Evolutionary conservation across 768 basidiomycete genomes (phyloP).

Genomic region (Mycena epipterygia): DNA sequence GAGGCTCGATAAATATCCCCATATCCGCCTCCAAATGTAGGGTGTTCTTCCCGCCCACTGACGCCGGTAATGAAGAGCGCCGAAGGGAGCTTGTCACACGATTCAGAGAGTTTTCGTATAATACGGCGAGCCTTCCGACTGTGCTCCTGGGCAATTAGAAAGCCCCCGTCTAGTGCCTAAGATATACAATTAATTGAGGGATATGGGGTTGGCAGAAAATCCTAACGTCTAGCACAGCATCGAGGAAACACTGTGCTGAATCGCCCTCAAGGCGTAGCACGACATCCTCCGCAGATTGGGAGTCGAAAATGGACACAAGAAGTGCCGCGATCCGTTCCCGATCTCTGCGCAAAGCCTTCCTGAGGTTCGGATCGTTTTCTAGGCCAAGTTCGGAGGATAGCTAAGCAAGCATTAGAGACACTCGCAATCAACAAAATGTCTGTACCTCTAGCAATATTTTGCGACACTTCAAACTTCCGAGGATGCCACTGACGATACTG

Average conservation of each 20-base stretch:
- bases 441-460: no score
- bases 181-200: neutral
- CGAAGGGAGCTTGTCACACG: constrained; percentile 31
- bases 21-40: constrained; percentile 36
- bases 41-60: constrained; percentile 17
- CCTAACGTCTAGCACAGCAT: constrained; percentile 18
- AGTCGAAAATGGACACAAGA: constrained; percentile 6
- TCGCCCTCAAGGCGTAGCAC: constrained; percentile 13
- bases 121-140: constrained; percentile 28
- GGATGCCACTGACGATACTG: no score
- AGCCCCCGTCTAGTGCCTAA: constrained; percentile 17
- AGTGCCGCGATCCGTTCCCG: constrained; percentile 9
- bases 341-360: constrained; percentile 7
- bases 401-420: no score
- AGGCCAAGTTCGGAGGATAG: constrained; percentile 15
- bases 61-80: constrained; percentile 33
- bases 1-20: constrained; percentile 37
- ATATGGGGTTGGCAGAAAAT: neutral
- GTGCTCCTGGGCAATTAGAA: constrained; percentile 3
- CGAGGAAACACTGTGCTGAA: constrained; percentile 16
- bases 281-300: neutral
- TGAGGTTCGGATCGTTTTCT: constrained; percentile 1
- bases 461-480: no score
- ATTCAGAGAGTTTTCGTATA: constrained; percentile 32
- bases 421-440: no score